Evolutionary conservation across 2,329 filamentous ascomycete genomes (phyloP).

Genomic region (Paecilomyces variotii): DNA sequence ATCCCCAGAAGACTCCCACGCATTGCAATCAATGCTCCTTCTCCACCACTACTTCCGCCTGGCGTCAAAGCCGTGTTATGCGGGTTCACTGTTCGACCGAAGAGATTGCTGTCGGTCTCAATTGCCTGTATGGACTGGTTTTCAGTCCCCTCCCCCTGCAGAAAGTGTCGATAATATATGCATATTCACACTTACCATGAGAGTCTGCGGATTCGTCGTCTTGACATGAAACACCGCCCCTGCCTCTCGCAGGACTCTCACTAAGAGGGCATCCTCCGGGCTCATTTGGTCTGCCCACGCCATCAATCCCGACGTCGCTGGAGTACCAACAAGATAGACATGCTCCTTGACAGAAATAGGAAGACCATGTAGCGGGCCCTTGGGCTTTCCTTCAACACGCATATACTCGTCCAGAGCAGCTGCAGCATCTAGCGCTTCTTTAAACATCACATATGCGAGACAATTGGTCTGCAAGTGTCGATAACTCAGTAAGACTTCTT

Average conservation of each 20-base stretch:
- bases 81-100: constrained; percentile 18
- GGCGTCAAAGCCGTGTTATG: constrained; percentile 14
- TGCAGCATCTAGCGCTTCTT: constrained; percentile 12
- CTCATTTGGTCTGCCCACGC: constrained; percentile 3
- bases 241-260: constrained; percentile 10
- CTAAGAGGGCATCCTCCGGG: constrained; percentile 2
- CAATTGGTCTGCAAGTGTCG: constrained; percentile 11
- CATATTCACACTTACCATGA: constrained; percentile 10
- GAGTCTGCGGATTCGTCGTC: constrained; percentile 21
- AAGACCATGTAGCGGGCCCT: constrained; percentile 44
- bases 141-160: not conserved
- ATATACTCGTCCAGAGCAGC: constrained; percentile 13
- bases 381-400: constrained; percentile 21
- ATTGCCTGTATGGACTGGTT: constrained; percentile 3
- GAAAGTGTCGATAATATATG: not conserved
- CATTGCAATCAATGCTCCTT: constrained; percentile 14
- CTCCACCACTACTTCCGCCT: constrained; percentile 17
- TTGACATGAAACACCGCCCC: constrained; percentile 26
- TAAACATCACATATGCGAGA: constrained; percentile 16
- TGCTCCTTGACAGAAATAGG: constrained; percentile 51
- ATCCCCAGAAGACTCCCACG: constrained; percentile 16
- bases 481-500: not conserved
- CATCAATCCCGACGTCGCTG: constrained; percentile 44
- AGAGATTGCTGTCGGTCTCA: constrained; percentile 23
- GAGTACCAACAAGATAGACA: constrained; percentile 48